Conservation (phyloP, 2,329 filamentous ascomycete species). For the Colletotrichum liriopes region DNA sequence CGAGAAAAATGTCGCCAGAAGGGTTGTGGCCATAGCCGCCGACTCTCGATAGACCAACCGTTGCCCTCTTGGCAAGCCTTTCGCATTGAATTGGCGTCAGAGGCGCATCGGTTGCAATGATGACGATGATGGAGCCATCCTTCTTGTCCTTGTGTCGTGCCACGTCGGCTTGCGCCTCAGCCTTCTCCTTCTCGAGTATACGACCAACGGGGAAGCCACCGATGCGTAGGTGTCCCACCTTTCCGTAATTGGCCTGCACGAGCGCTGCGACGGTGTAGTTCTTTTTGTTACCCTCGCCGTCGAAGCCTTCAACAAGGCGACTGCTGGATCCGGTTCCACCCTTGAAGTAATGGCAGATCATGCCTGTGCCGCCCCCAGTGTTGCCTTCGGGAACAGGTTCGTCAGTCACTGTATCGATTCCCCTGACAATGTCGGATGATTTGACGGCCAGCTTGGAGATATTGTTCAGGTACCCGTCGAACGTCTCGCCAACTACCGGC, state of each 20-base stretch:
- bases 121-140: constrained; percentile 74
- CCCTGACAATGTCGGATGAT: constrained; percentile 67
- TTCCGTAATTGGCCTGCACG: constrained; percentile 78
- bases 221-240: constrained; percentile 69
- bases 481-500: constrained; percentile 75
- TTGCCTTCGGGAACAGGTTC: constrained; percentile 73
- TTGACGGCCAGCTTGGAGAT: constrained; percentile 69
- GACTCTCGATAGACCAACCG: constrained; percentile 72
- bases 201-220: constrained; percentile 74
- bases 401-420: constrained; percentile 66
- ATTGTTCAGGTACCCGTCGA: constrained; percentile 74
- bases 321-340: constrained; percentile 77
- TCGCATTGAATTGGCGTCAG: constrained; percentile 71
- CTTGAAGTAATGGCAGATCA: constrained; percentile 78
- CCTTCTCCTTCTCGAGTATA: constrained; percentile 63
- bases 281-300: constrained; percentile 49
- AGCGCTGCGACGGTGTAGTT: constrained; percentile 73
- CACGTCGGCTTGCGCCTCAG: constrained; percentile 48
- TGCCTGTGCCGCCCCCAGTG: constrained; percentile 77
- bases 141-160: constrained; percentile 62
- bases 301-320: constrained; percentile 66
- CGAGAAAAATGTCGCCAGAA: constrained; percentile 78
- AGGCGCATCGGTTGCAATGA: constrained; percentile 74
- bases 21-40: constrained; percentile 74
- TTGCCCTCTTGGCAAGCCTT: constrained; percentile 73